A percentile compares a stretch with the other conserved stretches of the same genome.
phyloP scores from a whole-genome alignment of 768 basidiomycete genomes.

The Leucosporidium scottii region DNA sequence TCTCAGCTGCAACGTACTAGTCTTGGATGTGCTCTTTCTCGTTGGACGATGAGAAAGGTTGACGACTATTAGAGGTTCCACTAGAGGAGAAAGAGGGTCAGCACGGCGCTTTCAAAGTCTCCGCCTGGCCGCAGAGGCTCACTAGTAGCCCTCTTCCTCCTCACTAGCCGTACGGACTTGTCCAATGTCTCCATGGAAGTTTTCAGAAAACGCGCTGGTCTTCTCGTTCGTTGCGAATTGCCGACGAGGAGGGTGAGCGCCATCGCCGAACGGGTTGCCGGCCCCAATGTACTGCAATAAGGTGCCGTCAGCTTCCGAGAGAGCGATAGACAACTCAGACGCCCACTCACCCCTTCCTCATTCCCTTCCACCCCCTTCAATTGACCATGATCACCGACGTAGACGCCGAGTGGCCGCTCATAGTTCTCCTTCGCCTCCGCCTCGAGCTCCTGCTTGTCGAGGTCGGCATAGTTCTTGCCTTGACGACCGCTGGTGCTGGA shows the following conservation, averaged over 20 bases:
- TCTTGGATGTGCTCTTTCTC: neutral
- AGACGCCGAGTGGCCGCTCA: conserved; percentile 14
- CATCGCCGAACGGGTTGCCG: conserved; percentile 1
- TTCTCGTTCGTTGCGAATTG: neutral
- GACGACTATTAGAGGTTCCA: too few species aligned
- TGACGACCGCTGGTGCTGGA: too few species aligned
- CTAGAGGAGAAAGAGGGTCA: too few species aligned
- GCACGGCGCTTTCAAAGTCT: neutral
- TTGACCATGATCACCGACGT: conserved; percentile 12
- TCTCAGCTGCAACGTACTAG: neutral
- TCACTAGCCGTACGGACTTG: too few species aligned
- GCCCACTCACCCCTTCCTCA: conserved; percentile 10
- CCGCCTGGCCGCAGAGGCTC: neutral
- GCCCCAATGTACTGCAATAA: conserved; percentile 10
- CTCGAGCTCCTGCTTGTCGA: conserved; percentile 9
- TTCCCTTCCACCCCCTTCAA: conserved; percentile 13
- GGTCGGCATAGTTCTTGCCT: conserved; percentile 13
- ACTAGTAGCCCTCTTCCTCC: conserved; percentile 15
- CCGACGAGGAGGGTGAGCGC: neutral
- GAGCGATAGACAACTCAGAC: neutral
- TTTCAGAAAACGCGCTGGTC: neutral
- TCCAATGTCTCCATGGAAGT: neutral
- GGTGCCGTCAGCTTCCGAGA: neutral
- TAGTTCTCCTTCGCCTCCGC: conserved; percentile 14
- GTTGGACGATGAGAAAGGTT: neutral